phyloP scores from a whole-genome alignment of 768 basidiomycete species.

The Lentinus tigrinus region DNA sequence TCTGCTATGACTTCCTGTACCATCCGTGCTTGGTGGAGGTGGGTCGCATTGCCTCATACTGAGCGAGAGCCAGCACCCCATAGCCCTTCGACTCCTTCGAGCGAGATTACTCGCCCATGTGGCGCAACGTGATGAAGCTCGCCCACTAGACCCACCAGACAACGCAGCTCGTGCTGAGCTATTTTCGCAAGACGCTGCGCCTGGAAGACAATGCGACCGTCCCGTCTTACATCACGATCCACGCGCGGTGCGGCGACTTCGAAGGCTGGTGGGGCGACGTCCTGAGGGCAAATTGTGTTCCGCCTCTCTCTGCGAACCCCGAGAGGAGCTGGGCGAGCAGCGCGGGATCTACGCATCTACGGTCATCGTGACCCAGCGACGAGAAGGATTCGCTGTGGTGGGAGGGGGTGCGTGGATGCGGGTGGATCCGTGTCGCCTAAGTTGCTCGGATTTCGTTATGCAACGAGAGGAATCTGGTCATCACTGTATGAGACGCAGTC shows the following conservation, averaged over 20 bases:
- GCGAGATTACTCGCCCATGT: constrained; percentile 31
- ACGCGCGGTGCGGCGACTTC: constrained; percentile 35
- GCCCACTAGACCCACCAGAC: constrained; percentile 30
- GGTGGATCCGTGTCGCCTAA: constrained; percentile 35
- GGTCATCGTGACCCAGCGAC: constrained; percentile 41
- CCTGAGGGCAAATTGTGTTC: constrained; percentile 31
- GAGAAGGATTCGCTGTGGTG: constrained; percentile 38
- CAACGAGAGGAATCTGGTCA: too few species aligned
- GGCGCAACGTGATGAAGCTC: constrained; percentile 32
- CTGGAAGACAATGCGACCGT: constrained; percentile 22
- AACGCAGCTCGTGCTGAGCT: constrained; percentile 26
- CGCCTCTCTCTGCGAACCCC: constrained; percentile 36
- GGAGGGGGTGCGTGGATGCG: constrained; percentile 28
- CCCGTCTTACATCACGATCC: constrained; percentile 34
- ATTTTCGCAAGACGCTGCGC: constrained; percentile 26
- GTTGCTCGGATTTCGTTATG: too few species aligned
- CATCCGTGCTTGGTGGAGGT: constrained; percentile 30
- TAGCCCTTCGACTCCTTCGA: constrained; percentile 31
- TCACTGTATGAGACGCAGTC: too few species aligned
- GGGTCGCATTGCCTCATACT: too few species aligned
- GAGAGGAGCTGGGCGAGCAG: constrained; percentile 28
- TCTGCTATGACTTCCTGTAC: constrained; percentile 38
- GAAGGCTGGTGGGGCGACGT: constrained; percentile 29
- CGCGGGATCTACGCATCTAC: constrained; percentile 23
- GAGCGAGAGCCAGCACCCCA: neutral